Base-by-base conservation (phyloP, 768 basidiomycete genomes). In the Thelephora ganbajun region DNA sequence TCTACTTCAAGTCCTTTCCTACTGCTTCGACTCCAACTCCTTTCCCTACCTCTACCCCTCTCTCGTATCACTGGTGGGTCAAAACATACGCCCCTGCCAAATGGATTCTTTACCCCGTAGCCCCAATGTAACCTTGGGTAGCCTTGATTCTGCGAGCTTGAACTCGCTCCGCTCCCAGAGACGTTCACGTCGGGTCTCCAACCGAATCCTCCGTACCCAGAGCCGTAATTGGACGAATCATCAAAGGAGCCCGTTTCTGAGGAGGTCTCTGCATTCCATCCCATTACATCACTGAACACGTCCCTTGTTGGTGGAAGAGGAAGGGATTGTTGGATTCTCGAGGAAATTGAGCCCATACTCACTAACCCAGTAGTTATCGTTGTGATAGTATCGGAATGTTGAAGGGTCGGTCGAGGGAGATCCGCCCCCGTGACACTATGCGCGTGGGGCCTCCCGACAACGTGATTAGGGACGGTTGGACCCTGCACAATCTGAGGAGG, bases 381-480 rank as follows among this genome's bases (percentile, higher is more conserved):
- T 4, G 9, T 41, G 14, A 41, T 4, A 2, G 39, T 41, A 14
- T 14, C 14, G 11, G 60, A 36, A 0, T 30, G 26, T 30, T 30
- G 26, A 30, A 30, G 26, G 26, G 63, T 55, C 2, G 60, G 63
- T 11, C 73, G 73, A 18, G 75, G 72, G 41, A 76, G 65, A 49
- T 88, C 83, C 11, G 73, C 77, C 1, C 76, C 76, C 0, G 83
- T 87, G 14, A 88, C 83, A 60, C 83, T 86, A 53, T 84, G 80
- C 2, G 85, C 85, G 55, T 88, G 85, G 2, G 70, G 75, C 20
- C 83, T 76, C 35, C 79, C 81, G 1, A 65, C 60, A 3, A 63
- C 51, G 26, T 35, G 56, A 60, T 45, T 52, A 9, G 39, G 16
- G 22, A 26, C n/a, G 18, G 44, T 16, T 20, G 44, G 22, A 18